These are phyloP conservation scores for Pulicaria dysenterica DNA, from an alignment of 129 eudicot species.

Conservation along the genomic window DNA sequence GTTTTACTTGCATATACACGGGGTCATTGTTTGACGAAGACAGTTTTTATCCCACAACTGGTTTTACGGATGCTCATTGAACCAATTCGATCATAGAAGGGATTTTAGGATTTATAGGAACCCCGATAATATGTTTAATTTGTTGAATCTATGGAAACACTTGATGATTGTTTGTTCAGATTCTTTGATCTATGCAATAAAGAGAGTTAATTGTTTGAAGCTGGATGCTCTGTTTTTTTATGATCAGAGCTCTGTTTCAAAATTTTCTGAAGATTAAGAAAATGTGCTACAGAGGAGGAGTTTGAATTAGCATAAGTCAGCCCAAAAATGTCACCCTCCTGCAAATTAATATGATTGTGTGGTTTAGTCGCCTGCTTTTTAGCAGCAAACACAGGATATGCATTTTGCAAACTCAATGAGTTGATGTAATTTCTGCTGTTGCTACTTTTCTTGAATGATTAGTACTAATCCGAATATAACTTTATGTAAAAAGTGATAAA, in stretches of 20 bases:
- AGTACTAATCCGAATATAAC: not conserved
- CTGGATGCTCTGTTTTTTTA: not conserved
- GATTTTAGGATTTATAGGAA: constrained; percentile 12
- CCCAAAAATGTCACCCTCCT: constrained; percentile 2
- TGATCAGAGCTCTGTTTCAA: not conserved
- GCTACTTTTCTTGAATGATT: constrained; percentile 11
- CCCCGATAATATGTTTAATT: not conserved
- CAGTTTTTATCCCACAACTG: not conserved
- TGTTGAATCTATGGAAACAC: constrained; percentile 12
- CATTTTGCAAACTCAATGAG: constrained; percentile 6
- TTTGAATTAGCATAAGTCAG: constrained; percentile 10
- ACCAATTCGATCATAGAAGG: constrained; percentile 21
- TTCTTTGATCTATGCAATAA: constrained; percentile 18
- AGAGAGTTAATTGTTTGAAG: constrained; percentile 4
- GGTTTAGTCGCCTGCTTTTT: not conserved
- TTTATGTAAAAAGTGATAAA: not conserved
- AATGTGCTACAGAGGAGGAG: constrained; percentile 7
- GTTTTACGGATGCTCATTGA: constrained; percentile 19
- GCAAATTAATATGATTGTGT: not conserved
- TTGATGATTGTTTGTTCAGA: constrained; percentile 8
- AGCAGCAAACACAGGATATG: not conserved
- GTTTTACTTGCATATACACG: not conserved
- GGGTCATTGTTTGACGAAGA: constrained; percentile 11
- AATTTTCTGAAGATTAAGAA: constrained; percentile 10
- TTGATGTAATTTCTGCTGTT: not conserved